Evolutionary conservation across 495 filamentous ascomycete species (phyloP), one percentile per base, ranked within the genome.

Genomic region (Parathielavia appendiculata): DNA sequence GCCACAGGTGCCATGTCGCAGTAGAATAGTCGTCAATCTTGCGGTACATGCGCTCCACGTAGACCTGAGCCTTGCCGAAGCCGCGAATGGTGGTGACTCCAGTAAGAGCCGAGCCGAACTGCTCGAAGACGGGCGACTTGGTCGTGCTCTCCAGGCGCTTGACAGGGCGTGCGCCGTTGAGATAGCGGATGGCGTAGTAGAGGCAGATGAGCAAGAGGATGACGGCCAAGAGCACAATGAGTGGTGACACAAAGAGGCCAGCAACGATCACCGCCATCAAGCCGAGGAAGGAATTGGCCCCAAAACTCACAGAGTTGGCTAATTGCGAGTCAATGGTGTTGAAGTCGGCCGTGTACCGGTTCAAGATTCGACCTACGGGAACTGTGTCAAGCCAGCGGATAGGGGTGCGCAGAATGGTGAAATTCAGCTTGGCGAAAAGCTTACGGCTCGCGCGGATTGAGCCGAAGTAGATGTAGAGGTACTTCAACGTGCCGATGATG

Each of bases 311-410:
- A 36, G 86, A 81, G 49, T 78, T 78, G 1, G 81, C 79, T 14
- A 92, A 69, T 19, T 79, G 77, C 1, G 81, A 83, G 67, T 92
- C 89, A 32, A 91, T 76, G 3, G 79, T 77, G 60, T 82, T 78
- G 64, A 93, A 91, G 63, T 93, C 90, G 6, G 86, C 78, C 0
- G 88, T 89, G 57, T 92, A 92, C 7, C 90, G 79, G 68, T 93
- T 95, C 4, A 92, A 67, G 38, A 92, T 83, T 23, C 88, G 81
- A 2, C 90, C 90, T 0, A 89, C 72, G 0, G 90, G 90, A 0
- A 90, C 86, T 0, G 88, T 92, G 66, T 95, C 90, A 12, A 92
- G 75, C 86, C 88, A 95, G 47, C 85, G 75, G 10, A 89, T 71
- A 0, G 88, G 89, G 14, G 88, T 79, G 9, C 85, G 83, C 0